Percentiles rank a stretch among this genome's conserved stretches.
Evolutionary conservation across 495 filamentous ascomycete species (phyloP).

Genomic region (Penicillium subrubescens): DNA sequence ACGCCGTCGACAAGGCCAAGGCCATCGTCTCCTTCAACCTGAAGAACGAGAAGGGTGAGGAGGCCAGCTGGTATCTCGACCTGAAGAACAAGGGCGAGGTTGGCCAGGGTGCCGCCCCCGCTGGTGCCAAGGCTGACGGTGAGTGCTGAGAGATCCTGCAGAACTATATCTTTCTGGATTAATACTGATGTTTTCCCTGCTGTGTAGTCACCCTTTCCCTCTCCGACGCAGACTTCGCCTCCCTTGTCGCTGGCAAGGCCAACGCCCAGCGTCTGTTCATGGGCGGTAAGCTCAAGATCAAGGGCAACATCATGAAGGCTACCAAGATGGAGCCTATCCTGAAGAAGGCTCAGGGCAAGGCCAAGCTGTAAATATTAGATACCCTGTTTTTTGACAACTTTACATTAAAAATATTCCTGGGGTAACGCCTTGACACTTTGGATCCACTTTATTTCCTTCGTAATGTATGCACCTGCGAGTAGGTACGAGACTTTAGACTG

Average conservation of each 20-base stretch:
- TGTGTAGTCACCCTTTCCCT: slow-evolving; percentile 75
- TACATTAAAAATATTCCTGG: slow-evolving; percentile 16
- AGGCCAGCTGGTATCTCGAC: slow-evolving; percentile 90
- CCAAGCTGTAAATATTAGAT: slow-evolving; percentile 71
- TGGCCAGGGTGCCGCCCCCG: slow-evolving; percentile 66
- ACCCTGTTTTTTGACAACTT: slow-evolving; percentile 29
- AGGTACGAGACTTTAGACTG: too few species aligned
- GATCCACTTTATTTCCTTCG: neutral
- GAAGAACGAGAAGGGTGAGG: slow-evolving; percentile 80
- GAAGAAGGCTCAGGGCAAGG: slow-evolving; percentile 83
- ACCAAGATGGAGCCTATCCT: slow-evolving; percentile 95
- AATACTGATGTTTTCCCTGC: neutral
- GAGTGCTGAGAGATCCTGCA: slow-evolving; percentile 28
- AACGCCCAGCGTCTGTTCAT: slow-evolving; percentile 96
- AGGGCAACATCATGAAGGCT: slow-evolving; percentile 98
- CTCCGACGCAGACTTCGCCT: slow-evolving; percentile 82
- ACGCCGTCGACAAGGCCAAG: slow-evolving; percentile 83
- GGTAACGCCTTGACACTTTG: neutral
- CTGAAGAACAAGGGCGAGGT: slow-evolving; percentile 87
- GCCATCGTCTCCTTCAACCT: slow-evolving; percentile 89
- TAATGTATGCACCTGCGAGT: neutral
- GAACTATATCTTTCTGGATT: neutral
- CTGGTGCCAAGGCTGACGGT: slow-evolving; percentile 81
- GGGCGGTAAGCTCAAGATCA: slow-evolving; percentile 95
- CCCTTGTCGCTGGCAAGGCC: slow-evolving; percentile 82